Evolutionary conservation across 2,329 filamentous ascomycete species (phyloP), one percentile per base, ranked within the genome.

Genomic region (Apiospora phragmitis): DNA sequence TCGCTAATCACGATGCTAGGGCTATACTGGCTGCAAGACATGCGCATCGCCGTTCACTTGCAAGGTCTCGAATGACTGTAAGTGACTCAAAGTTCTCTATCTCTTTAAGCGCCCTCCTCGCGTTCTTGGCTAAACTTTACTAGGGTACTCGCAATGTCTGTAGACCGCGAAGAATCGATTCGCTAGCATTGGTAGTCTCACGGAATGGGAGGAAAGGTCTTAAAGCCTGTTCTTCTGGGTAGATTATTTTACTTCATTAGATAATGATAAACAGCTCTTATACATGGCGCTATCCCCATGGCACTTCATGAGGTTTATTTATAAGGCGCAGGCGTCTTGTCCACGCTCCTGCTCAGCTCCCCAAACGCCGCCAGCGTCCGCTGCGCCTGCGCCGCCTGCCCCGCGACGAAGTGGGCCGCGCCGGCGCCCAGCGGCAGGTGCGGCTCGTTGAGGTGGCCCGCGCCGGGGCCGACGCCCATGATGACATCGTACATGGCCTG

Each of bases 401-500:
- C 73, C 7, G 75, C 70, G 0, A 82, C 72, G 1, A 81, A 79
- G 32, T 72, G 74, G 3, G 78, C 77, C 74, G 82, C 75, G 67
- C 86, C 85, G 16, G 75, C 76, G 0, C 85, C 85, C 1, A 87
- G 73, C 2, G 83, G 83, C 35, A 87, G 73, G 65, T 83, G 78
- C 12, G 78, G 76, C 71, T 83, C 80, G 0, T 71, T 76, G 70
- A 83, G 81, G n/a, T 73, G 77, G 0, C 81, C 83, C n/a, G 74
- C 73, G 1, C 80, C 84, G 12, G 78, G 72, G 0, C 83, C 84
- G 12, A 80, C 79, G 0, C 79, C 80, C 6, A 80, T 77, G 9
- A 83, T 77, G 8, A 87, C 80, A 41, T 86, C 82, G 71, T 83
- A 86, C 38, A 87, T 82, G 2, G 79, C 83, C 71, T 79, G 76